A percentile compares a stretch with the other conserved stretches of the same genome.
Evolutionary conservation across 495 filamentous ascomycete genomes (phyloP).

Genomic region (Penicillium crystallinum): DNA sequence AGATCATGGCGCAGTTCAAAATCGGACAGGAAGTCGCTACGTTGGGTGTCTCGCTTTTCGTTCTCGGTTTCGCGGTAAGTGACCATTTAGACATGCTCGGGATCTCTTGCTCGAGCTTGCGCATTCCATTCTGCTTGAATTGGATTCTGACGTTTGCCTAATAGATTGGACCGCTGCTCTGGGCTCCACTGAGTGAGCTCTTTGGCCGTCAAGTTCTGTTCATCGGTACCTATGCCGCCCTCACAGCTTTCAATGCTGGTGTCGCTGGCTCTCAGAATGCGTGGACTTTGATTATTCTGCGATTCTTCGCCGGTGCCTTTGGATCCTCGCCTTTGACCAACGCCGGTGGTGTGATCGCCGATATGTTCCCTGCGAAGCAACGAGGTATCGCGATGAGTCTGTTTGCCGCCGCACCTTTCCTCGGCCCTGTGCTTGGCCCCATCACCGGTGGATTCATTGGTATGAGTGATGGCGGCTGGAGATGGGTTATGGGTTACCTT

Average conservation of each 20-base stretch:
- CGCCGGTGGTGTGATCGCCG: slow-evolving; percentile 67
- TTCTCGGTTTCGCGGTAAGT: slow-evolving; percentile 65
- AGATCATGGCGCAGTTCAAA: slow-evolving; percentile 56
- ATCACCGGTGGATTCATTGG: slow-evolving; percentile 59
- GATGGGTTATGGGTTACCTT: slow-evolving; percentile 59
- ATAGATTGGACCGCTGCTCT: slow-evolving; percentile 51
- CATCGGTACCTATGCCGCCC: slow-evolving; percentile 54
- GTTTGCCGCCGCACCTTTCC: slow-evolving; percentile 63
- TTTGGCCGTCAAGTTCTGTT: slow-evolving; percentile 71
- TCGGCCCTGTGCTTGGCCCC: slow-evolving; percentile 62
- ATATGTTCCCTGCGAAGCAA: slow-evolving; percentile 62
- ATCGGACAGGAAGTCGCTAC: slow-evolving; percentile 56
- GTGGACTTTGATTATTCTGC: slow-evolving; percentile 62
- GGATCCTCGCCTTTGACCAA: slow-evolving; percentile 71
- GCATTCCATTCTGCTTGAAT: not conserved
- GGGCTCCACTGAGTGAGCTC: slow-evolving; percentile 64
- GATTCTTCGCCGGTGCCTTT: slow-evolving; percentile 76
- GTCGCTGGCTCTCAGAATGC: slow-evolving; percentile 58
- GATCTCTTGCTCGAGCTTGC: not conserved
- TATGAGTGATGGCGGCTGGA: slow-evolving; percentile 53
- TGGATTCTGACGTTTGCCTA: too few relatives aligned
- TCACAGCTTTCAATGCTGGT: slow-evolving; percentile 67
- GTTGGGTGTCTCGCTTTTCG: slow-evolving; percentile 68
- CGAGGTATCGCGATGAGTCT: slow-evolving; percentile 59
- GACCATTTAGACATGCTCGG: not conserved